Evolutionary conservation across 108 stramenopile genomes (phyloP).

Genomic region (Nitzschia sp.): DNA sequence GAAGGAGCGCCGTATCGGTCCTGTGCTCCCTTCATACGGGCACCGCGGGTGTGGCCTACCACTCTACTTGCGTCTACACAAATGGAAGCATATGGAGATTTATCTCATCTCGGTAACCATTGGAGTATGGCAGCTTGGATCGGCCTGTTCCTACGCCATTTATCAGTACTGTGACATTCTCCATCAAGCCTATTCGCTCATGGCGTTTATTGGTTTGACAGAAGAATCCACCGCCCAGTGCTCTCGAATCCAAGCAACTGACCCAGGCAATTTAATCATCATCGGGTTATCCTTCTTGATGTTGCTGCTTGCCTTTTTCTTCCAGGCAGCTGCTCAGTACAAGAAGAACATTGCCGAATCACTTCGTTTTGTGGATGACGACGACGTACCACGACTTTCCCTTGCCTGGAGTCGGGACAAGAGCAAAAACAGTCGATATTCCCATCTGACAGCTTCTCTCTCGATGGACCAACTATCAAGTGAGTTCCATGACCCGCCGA

Average conservation of each 20-base stretch:
- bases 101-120: conserved; percentile 62
- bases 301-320: conserved; percentile 26
- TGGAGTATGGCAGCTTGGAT: conserved; percentile 74
- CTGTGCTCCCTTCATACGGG: conserved; percentile 16
- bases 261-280: conserved; percentile 31
- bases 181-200: conserved; percentile 14
- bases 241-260: conserved; percentile 30
- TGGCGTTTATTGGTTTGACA: conserved; percentile 34
- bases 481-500: neutral
- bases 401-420: conserved; percentile 35
- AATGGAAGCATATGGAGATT: conserved; percentile 81
- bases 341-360: conserved; percentile 35
- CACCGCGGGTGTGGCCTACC: conserved; percentile 35
- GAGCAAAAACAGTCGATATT: conserved; percentile 28
- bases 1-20: conserved; percentile 6
- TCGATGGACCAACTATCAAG: neutral
- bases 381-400: conserved; percentile 31
- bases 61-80: conserved; percentile 40
- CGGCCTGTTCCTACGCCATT: conserved; percentile 56
- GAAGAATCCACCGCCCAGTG: conserved; percentile 33
- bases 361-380: conserved; percentile 21
- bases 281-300: conserved; percentile 32
- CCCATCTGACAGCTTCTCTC: conserved; percentile 17
- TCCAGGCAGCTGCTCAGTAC: conserved; percentile 37
- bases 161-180: conserved; percentile 60